A percentile compares a stretch with the other conserved stretches of the same genome.
These are phyloP conservation scores for Styphnolobium japonicum DNA, from an alignment of 306 rosid genomes.

Conservation along the genomic window DNA sequence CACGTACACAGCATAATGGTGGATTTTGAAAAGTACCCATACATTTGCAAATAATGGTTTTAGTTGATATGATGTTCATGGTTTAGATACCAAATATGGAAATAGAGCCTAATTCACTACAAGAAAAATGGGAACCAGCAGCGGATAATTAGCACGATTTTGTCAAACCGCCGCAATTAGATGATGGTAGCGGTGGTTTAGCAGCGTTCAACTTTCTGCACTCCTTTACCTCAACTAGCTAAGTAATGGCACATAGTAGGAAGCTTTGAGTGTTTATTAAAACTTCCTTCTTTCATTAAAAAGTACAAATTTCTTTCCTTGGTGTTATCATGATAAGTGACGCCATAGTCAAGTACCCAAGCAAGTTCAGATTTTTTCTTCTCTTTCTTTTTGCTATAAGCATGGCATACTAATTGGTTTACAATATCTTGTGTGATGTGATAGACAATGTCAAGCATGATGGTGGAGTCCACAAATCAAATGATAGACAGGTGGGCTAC, in stretches of 20 bases:
- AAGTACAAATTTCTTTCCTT: background rate
- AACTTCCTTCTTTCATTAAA: background rate
- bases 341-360: too few relatives aligned
- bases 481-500: slow-evolving; percentile 67
- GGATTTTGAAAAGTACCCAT: too few relatives aligned
- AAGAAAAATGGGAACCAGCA: too few relatives aligned
- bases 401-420: background rate
- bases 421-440: background rate
- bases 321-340: background rate
- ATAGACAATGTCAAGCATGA: slow-evolving; percentile 60
- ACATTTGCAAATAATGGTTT: background rate
- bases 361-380: too few relatives aligned
- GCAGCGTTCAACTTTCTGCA: too few relatives aligned
- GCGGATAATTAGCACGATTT: too few relatives aligned
- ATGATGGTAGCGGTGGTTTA: too few relatives aligned
- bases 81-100: background rate
- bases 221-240: too few relatives aligned
- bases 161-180: too few relatives aligned
- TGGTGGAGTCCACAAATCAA: slow-evolving; percentile 58
- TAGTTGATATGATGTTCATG: background rate
- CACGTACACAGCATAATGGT: too few relatives aligned
- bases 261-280: too few relatives aligned
- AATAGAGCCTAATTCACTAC: background rate
- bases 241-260: too few relatives aligned
- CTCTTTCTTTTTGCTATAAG: background rate